Base-by-base conservation (phyloP, 2,329 filamentous ascomycete species). In the Pyricularia sp. region DNA sequence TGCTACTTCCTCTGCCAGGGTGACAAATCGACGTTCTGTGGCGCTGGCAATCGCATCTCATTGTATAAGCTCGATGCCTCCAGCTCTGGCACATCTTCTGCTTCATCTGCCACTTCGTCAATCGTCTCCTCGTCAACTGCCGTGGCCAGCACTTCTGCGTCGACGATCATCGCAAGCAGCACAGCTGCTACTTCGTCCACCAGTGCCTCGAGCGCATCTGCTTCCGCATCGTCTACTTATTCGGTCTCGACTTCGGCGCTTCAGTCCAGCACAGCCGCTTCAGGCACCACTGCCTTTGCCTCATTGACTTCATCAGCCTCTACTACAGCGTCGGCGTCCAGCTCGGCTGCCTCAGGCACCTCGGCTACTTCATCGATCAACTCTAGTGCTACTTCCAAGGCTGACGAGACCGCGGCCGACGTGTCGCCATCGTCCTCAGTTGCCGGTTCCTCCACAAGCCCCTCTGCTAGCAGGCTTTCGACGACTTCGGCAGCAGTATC, bases 1-100 rank as follows among this genome's bases (percentile, higher is more conserved):
- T 73, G 72, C 67, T 68, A 50, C 17, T 69, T 71, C 64, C 64
- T 68, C 4, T 73, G 72, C 68, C 69, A 66, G 1, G 72, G 72
- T 31, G 42, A 70, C 30, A 42, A 28, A 5, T 61, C 67, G 23
- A 68, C 71, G 67, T 63, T 70, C 4, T 73, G 72, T 30, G 72
- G 71, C 59, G 70, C 64, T 64, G 67, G 69, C 61, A 64, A 66
- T 68, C 31, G 69, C 25, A 64, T 74, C 42, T 36, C 50, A 36
- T 17, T 71, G 58, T 64, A 66, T 42, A 30, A 68, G 66, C 36
- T 65, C 14, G n/a, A 23, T 55, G 30, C 26, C 17, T 69, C 68
- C 23, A 25, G 6, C 30, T 26, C 66, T 63, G 28, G 36, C n/a
- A 55, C 31, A 23, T 28, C 30, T 7, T 14, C 9, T 30, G 36